Evolutionary conservation across 2,329 filamentous ascomycete species (phyloP), one percentile per base, ranked within the genome.

Genomic region (Aaosphaeria arxii): DNA sequence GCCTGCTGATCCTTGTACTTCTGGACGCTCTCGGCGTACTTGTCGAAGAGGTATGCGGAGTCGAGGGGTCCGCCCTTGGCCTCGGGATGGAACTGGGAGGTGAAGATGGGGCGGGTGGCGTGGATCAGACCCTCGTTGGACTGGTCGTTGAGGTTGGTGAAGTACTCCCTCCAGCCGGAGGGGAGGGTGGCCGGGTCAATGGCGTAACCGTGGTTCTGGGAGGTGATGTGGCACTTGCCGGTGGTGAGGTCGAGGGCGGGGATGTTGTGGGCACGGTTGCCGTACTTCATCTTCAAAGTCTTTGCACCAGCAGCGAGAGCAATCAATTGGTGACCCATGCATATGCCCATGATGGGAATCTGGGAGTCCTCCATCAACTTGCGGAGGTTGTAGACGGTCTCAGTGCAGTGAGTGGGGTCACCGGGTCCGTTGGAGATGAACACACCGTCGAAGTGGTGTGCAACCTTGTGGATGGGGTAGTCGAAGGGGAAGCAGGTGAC

Each of bases 401-500:
- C 84, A 68, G 91, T 88, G 79, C 91, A 96, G 77, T 99, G 94
- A 39, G 91, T 97, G 62, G 94, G 94, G 76, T 99, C 94, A 76
- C 94, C 94, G 30, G 94, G 94, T 51, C 94, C 94, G 76, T 99
- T 99, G 74, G 91, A 96, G 77, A 97, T 96, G 82, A 99, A 99
- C 67, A 99, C 86, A 67, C 94, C 94, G 63, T 99, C 94, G 63
- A 96, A 97, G 81, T 97, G 91, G 74, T 95, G 88, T 48, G 94
- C 89, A 35, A 96, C 89, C 82, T 97, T 96, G 82, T 97, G 91
- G 71, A 99, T 94, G 45, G 91, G 92, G 77, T 94, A 97, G 78
- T 97, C 86, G 75, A 88, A 96, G 50, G 94, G 94, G 79, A 99
- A 95, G 63, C 90, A 89, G 38, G 94, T 97, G 55, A 95, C 88